Conservation (phyloP, 306 rosid genomes). For the Abrus precatorius region DNA sequence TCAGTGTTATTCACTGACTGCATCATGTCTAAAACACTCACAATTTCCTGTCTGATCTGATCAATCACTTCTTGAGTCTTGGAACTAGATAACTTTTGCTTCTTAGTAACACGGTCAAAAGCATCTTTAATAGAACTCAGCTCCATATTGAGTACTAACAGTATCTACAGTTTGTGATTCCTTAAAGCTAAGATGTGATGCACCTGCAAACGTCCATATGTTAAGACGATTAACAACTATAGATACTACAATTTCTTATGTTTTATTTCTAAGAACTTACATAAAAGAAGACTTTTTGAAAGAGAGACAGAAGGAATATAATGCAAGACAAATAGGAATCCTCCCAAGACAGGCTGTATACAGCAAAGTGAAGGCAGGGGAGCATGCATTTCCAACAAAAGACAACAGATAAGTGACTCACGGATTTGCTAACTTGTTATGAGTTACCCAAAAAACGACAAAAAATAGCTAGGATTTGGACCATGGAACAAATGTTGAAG, state of each 20-base stretch:
- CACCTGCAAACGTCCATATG: constrained; percentile 48
- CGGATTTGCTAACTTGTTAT: background rate
- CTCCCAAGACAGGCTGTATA: background rate
- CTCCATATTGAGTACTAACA: constrained; percentile 69
- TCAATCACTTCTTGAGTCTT: constrained; percentile 77
- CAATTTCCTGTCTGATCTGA: constrained; percentile 71
- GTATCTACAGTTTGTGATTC: constrained; percentile 43
- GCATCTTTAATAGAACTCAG: constrained; percentile 78
- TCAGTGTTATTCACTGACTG: constrained; percentile 55
- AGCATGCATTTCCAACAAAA: background rate
- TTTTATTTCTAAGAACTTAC: constrained; percentile 22
- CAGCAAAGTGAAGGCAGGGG: background rate
- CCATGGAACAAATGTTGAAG: constrained; percentile 12
- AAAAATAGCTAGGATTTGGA: background rate
- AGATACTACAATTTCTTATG: constrained; percentile 7
- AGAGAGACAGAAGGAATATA: constrained; percentile 5
- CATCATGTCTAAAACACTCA: constrained; percentile 64
- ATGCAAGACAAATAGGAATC: constrained; percentile 1
- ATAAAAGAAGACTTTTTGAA: constrained; percentile 4
- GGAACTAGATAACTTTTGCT: constrained; percentile 76
- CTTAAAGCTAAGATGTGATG: constrained; percentile 24
- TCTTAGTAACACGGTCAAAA: constrained; percentile 78
- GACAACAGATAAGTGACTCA: constrained; percentile 7
- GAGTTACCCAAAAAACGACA: background rate
- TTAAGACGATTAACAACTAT: constrained; percentile 33